Conservation (phyloP, 768 basidiomycete species). For the Macrolepiota dolichaula region DNA sequence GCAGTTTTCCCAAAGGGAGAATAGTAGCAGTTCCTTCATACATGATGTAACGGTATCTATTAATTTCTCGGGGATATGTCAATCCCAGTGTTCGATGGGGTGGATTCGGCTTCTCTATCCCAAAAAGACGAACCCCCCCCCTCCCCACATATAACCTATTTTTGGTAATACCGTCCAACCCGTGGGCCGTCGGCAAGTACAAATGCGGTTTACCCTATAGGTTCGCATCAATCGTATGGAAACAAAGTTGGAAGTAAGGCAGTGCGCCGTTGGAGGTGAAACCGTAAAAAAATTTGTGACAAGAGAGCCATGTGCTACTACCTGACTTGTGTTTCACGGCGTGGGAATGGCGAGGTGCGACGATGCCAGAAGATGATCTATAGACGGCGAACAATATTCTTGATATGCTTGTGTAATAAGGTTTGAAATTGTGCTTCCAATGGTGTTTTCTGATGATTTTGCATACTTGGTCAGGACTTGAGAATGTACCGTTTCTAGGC, state of each 20-base stretch:
- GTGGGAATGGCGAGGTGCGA: too few species aligned
- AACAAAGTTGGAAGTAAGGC: background rate
- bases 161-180: conserved; percentile 7
- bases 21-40: background rate
- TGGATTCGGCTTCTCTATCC: background rate
- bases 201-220: background rate
- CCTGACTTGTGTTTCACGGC: conserved; percentile 1
- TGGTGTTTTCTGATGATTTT: background rate
- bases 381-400: too few species aligned
- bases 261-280: background rate
- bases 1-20: background rate
- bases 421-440: background rate
- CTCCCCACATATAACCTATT: background rate
- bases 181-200: conserved; percentile 11
- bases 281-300: background rate
- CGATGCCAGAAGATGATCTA: background rate
- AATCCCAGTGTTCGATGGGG: conserved; percentile 5
- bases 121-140: background rate
- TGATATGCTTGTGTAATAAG: background rate
- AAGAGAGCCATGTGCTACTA: background rate
- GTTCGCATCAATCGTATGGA: background rate
- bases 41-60: conserved; percentile 7
- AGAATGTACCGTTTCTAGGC: background rate
- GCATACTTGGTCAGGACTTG: background rate
- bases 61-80: conserved; percentile 8